Conservation (phyloP, 1,139 yeast genomes). For the Candida labiduridarum region DNA sequence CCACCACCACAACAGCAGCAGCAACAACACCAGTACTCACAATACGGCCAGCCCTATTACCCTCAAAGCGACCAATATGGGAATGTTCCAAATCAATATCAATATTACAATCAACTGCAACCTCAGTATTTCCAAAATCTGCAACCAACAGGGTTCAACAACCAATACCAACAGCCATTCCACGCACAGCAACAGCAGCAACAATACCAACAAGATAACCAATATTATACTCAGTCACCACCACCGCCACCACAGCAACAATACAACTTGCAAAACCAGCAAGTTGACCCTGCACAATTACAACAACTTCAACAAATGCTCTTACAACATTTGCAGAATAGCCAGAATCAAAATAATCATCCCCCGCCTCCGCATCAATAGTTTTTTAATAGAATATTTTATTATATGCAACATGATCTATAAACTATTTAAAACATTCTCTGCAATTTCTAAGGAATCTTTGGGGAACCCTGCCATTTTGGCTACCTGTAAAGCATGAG, state of each 20-base stretch:
- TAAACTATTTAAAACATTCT: constrained; percentile 30
- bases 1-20: not conserved
- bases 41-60: constrained; percentile 14
- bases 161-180: constrained; percentile 7
- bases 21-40: constrained; percentile 7
- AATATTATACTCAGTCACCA: constrained; percentile 11
- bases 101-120: constrained; percentile 3
- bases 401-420: constrained; percentile 8
- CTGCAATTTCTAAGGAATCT: constrained; percentile 56
- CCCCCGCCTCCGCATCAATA: constrained; percentile 5
- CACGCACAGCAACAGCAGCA: constrained; percentile 14
- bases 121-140: constrained; percentile 4
- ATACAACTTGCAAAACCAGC: constrained; percentile 7
- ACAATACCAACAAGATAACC: constrained; percentile 6
- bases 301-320: constrained; percentile 21
- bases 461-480: constrained; percentile 80
- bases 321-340: constrained; percentile 15
- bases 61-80: constrained; percentile 10
- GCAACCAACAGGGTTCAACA: not conserved
- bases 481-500: constrained; percentile 88
- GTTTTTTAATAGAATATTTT: not conserved
- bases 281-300: constrained; percentile 19
- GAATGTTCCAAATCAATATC: constrained; percentile 1
- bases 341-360: constrained; percentile 11
- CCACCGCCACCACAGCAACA: constrained; percentile 15